phyloP scores from a whole-genome alignment of 257 asterid genomes.

The Ligustrum vulgare region DNA sequence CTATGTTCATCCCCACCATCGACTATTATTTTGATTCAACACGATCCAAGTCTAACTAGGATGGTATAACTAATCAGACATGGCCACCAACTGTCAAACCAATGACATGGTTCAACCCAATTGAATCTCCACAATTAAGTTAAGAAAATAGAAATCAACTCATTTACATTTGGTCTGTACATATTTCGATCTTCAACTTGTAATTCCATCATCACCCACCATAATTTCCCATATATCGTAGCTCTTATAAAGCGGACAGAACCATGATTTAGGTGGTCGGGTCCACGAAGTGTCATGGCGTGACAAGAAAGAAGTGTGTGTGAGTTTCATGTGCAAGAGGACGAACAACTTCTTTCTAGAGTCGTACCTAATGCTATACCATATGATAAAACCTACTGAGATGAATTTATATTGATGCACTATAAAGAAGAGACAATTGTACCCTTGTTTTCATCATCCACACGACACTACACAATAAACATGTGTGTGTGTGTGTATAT shows the following conservation, averaged over 20 bases:
- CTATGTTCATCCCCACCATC: too few relatives aligned
- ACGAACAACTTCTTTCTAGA: conserved; percentile 28
- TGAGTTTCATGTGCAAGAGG: conserved; percentile 15
- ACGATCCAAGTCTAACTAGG: too few relatives aligned
- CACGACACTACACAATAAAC: background rate
- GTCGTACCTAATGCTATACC: conserved; percentile 12
- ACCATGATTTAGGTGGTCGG: background rate
- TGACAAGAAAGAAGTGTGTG: conserved; percentile 34
- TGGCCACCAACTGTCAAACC: too few relatives aligned
- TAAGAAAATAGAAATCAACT: too few relatives aligned
- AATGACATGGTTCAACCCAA: background rate
- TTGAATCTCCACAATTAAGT: background rate
- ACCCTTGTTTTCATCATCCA: conserved; percentile 26
- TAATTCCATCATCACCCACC: background rate
- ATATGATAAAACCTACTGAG: conserved; percentile 38
- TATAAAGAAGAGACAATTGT: conserved; percentile 64
- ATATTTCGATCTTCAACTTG: too few relatives aligned
- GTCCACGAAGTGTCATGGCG: background rate
- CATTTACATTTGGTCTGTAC: background rate
- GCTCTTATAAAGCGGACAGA: conserved; percentile 13
- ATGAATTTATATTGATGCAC: conserved; percentile 43
- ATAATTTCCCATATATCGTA: background rate
- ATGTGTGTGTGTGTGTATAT: too few relatives aligned
- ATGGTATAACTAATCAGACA: too few relatives aligned
- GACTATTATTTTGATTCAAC: too few relatives aligned